Evolutionary conservation across 1,139 yeast species (phyloP).

Genomic region (Candida freyschussii): DNA sequence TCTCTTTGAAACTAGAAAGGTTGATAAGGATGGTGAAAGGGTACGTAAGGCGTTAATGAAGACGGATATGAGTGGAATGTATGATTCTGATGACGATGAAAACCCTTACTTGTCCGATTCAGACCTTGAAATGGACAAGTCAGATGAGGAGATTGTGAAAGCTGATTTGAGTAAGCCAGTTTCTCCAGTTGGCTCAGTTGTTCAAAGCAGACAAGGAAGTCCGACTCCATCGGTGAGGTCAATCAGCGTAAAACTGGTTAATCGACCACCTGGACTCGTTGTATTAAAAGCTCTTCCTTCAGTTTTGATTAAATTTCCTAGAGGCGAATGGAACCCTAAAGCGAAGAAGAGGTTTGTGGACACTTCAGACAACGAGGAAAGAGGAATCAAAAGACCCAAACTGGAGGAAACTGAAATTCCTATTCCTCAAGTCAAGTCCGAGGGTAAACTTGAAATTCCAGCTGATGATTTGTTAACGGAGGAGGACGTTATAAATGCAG

Average conservation of each 20-base stretch:
- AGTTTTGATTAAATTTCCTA: slow-evolving; percentile 63
- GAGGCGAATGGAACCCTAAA: slow-evolving; percentile 80
- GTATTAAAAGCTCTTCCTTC: slow-evolving; percentile 60
- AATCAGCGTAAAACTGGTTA: slow-evolving; percentile 19
- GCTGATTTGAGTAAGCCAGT: slow-evolving; percentile 38
- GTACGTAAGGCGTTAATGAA: slow-evolving; percentile 79
- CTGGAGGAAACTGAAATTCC: slow-evolving; percentile 34
- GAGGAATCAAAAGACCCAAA: slow-evolving; percentile 41
- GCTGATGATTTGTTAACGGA: slow-evolving; percentile 48
- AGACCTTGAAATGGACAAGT: slow-evolving; percentile 59
- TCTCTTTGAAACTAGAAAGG: slow-evolving; percentile 66
- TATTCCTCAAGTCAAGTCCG: slow-evolving; percentile 6
- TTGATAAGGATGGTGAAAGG: slow-evolving; percentile 88
- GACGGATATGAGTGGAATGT: slow-evolving; percentile 83
- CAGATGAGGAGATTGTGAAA: slow-evolving; percentile 22
- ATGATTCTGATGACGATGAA: slow-evolving; percentile 71
- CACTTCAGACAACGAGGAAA: slow-evolving; percentile 16
- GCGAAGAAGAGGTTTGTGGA: slow-evolving; percentile 38
- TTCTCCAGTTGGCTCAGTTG: slow-evolving; percentile 32
- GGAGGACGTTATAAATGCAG: slow-evolving; percentile 63
- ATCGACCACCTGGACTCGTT: slow-evolving; percentile 46
- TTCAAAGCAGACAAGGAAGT: slow-evolving; percentile 23
- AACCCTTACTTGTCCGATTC: slow-evolving; percentile 80
- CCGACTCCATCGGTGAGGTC: slow-evolving; percentile 21
- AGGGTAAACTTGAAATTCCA: slow-evolving; percentile 11